A percentile compares a stretch with the other conserved stretches of the same genome.
These are phyloP conservation scores for Phytophthora syringae DNA, from an alignment of 352 stramenopile species.

Conservation along the genomic window DNA sequence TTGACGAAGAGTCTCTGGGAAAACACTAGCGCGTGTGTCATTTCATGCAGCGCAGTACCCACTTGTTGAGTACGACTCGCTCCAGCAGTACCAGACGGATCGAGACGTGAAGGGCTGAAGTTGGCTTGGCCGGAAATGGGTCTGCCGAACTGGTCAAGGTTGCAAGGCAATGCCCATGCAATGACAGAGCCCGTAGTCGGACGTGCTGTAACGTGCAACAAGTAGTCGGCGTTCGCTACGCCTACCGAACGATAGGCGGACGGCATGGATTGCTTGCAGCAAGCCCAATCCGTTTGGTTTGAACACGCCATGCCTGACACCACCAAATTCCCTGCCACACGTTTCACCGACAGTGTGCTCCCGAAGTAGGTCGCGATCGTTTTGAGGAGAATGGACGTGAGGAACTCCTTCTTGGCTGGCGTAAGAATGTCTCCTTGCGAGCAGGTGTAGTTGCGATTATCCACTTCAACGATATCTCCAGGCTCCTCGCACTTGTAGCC, in stretches of 20 bases:
- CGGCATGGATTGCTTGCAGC: constrained; percentile 61
- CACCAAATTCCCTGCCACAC: constrained; percentile 70
- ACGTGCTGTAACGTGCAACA: constrained; percentile 78
- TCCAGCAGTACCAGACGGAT: constrained; percentile 44
- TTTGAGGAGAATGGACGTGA: constrained; percentile 70
- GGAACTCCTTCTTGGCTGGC: constrained; percentile 69
- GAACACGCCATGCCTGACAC: constrained; percentile 61
- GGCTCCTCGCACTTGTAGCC: constrained; percentile 63
- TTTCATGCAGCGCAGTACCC: constrained; percentile 80
- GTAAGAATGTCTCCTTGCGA: constrained; percentile 64
- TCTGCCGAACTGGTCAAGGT: constrained; percentile 77
- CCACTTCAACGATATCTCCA: constrained; percentile 55
- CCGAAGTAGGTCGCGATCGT: constrained; percentile 69
- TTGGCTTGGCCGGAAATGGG: constrained; percentile 86
- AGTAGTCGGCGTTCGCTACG: constrained; percentile 73
- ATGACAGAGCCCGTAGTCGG: constrained; percentile 75
- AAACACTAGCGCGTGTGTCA: constrained; percentile 86
- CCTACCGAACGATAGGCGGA: constrained; percentile 52
- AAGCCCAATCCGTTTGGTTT: constrained; percentile 60
- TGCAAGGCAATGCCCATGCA: constrained; percentile 83
- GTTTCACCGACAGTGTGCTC: constrained; percentile 67
- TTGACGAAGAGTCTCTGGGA: constrained; percentile 63
- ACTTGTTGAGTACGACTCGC: constrained; percentile 66
- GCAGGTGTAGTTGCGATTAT: constrained; percentile 61
- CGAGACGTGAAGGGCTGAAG: constrained; percentile 70